Percentiles rank a stretch among this genome's conserved stretches.
These are phyloP conservation scores for Anisogramma anomala DNA, from an alignment of 2,329 filamentous ascomycete species.

Conservation along the genomic window DNA sequence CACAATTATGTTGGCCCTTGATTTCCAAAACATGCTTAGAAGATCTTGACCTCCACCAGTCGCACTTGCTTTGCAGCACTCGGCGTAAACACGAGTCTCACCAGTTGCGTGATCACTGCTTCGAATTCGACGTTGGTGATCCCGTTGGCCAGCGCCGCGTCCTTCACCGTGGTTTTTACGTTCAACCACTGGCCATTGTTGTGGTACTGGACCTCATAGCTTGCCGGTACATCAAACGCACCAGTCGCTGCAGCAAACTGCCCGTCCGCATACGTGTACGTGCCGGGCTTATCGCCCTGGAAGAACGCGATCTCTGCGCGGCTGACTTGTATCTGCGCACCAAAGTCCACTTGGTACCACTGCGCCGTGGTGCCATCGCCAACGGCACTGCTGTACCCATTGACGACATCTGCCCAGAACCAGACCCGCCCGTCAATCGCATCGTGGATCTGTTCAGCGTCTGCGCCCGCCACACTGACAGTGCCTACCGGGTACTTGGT, in stretches of 20 bases:
- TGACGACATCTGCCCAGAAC: constrained; percentile 28
- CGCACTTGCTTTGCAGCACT: constrained; percentile 22
- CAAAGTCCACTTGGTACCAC: constrained; percentile 29
- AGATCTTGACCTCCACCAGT: constrained; percentile 29
- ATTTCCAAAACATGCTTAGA: constrained; percentile 1
- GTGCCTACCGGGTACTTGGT: constrained; percentile 23
- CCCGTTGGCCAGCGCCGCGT: constrained; percentile 23
- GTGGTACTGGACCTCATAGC: constrained; percentile 21
- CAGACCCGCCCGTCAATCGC: constrained; percentile 29
- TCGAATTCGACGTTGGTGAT: constrained; percentile 25
- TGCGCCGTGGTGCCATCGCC: constrained; percentile 20
- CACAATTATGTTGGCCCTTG: background rate
- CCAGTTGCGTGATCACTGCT: constrained; percentile 17
- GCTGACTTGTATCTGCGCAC: constrained; percentile 18
- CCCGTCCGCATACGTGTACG: constrained; percentile 9
- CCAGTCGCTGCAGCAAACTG: constrained; percentile 6
- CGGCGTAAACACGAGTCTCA: constrained; percentile 25
- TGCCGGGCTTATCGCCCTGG: constrained; percentile 18
- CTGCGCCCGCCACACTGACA: constrained; percentile 20
- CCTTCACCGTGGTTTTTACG: constrained; percentile 17
- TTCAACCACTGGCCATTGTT: constrained; percentile 20
- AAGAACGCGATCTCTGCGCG: constrained; percentile 28
- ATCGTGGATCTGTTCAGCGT: constrained; percentile 22
- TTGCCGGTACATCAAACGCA: constrained; percentile 19
- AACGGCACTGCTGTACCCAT: constrained; percentile 26